Conservation (phyloP, 257 asterid species). For the Solanum lycopersicoides region DNA sequence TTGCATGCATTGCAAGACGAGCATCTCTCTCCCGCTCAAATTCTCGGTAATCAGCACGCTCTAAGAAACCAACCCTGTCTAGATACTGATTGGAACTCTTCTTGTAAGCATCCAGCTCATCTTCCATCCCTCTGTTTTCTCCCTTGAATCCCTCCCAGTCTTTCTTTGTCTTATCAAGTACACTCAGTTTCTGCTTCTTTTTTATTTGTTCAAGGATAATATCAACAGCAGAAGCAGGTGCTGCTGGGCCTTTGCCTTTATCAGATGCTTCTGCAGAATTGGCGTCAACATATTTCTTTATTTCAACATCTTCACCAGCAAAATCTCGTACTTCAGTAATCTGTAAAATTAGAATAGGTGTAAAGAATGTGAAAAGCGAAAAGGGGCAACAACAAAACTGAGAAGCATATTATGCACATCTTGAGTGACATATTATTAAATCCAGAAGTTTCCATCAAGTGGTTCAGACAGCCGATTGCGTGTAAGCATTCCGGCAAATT, state of each 20-base stretch:
- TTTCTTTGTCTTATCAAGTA: slow-evolving; percentile 88
- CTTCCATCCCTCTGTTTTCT: slow-evolving; percentile 76
- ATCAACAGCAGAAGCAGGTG: slow-evolving; percentile 71
- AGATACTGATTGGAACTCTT: slow-evolving; percentile 88
- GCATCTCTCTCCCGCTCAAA: slow-evolving; percentile 93
- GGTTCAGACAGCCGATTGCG: not conserved
- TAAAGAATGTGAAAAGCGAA: not conserved
- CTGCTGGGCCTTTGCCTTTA: slow-evolving; percentile 54
- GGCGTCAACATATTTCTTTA: slow-evolving; percentile 71
- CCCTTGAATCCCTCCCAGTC: slow-evolving; percentile 98
- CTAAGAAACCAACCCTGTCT: slow-evolving; percentile 77
- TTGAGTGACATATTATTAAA: not conserved
- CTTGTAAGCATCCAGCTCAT: slow-evolving; percentile 87
- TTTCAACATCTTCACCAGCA: slow-evolving; percentile 84
- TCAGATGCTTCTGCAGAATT: slow-evolving; percentile 46
- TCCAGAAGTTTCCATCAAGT: not conserved
- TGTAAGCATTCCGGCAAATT: not conserved
- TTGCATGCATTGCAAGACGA: slow-evolving; percentile 70
- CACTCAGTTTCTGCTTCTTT: slow-evolving; percentile 88
- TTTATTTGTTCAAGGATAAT: slow-evolving; percentile 83
- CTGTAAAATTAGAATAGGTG: slow-evolving; percentile 19
- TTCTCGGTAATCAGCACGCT: slow-evolving; percentile 81
- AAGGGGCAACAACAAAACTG: not conserved
- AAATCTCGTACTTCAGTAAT: slow-evolving; percentile 79
- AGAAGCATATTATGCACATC: not conserved